Base-by-base conservation (phyloP, 202 grass and related monocot genomes). In the Zizania palustris region DNA sequence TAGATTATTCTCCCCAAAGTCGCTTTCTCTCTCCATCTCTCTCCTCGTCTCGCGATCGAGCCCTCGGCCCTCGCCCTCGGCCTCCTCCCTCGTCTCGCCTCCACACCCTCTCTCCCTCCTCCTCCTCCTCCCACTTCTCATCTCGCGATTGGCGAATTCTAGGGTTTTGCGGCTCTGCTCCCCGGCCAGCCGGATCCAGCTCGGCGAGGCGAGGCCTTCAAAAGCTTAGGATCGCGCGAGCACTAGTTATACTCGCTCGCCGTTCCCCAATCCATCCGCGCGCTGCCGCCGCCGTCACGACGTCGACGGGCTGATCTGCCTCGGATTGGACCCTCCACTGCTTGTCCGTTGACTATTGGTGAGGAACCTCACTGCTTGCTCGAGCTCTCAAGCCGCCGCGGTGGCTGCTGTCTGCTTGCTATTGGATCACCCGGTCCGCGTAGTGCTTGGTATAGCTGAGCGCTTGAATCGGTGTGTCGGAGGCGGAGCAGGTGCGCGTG, bases 1-100 rank as follows among this genome's bases (percentile, higher is more conserved):
- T 87, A 84, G 79, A 90, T 90, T 85, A 78, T 87, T 93, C 85
- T 76, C 79, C 88, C 82, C 56, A 69, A 91, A 88, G 83, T 90
- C 76, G n/a, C 49, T 76, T 44, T 72, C 8, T 53, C 74, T 51
- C 60, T 41, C 70, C 15, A 63, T 70, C 50, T 38, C 71, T 39
- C 72, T 60, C 71, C n/a, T n/a, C 85, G 74, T 83, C 85, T 81
- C 85, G 68, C 79, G 88, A 78, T 91, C 78, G 78, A n/a, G 72
- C 81, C 76, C 82, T 81, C 74, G 82, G 82, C 81, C 69, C 71
- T 42, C 60, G 5, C 36, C 22, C 33, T n/a, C n/a, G n/a, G n/a
- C n/a, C n/a, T 60, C 10, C 72, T 63, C 16, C 62, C 34, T 45
- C 53, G 48, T 45, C 45, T 72, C 76, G 55, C 59, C 60, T 85